A percentile compares a stretch with the other conserved stretches of the same genome.
Evolutionary conservation across 2,329 filamentous ascomycete species (phyloP).

Genomic region (Fusarium denticulatum): DNA sequence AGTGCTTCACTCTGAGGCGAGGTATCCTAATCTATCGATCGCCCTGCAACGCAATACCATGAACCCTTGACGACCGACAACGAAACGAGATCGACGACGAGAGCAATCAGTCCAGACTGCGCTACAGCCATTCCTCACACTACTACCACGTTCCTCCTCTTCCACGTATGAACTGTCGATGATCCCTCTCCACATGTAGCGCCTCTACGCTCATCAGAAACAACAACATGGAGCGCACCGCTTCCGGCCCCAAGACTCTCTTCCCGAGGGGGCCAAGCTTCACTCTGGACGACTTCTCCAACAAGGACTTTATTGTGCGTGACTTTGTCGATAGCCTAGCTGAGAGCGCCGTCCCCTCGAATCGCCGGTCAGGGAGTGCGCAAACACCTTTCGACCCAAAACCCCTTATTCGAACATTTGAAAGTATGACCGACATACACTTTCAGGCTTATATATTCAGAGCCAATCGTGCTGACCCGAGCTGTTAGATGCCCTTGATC

Average conservation of each 20-base stretch:
- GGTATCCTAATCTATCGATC: constrained; percentile 19
- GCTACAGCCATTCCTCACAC: not conserved
- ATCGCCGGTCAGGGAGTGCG: constrained; percentile 77
- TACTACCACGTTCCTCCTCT: not conserved
- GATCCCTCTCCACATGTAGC: constrained; percentile 46
- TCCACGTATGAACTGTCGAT: constrained; percentile 12
- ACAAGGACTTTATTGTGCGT: constrained; percentile 94
- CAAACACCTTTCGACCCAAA: constrained; percentile 87
- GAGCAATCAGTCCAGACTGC: constrained; percentile 5
- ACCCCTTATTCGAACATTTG: constrained; percentile 94
- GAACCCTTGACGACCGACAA: constrained; percentile 29
- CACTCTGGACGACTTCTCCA: constrained; percentile 87
- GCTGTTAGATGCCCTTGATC: constrained; percentile 67
- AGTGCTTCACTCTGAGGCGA: not conserved
- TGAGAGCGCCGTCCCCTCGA: constrained; percentile 81
- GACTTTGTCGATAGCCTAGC: constrained; percentile 96
- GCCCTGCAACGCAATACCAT: constrained; percentile 12
- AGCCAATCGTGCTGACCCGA: constrained; percentile 18
- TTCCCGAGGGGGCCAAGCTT: constrained; percentile 85
- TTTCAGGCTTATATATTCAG: not conserved
- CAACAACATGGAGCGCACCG: constrained; percentile 55
- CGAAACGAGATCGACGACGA: constrained; percentile 25
- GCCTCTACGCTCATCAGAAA: constrained; percentile 32
- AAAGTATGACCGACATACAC: constrained; percentile 61
- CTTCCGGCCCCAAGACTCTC: constrained; percentile 68